Conservation (phyloP, 2,329 filamentous ascomycete species). For the Sordariomycetes sp. region DNA sequence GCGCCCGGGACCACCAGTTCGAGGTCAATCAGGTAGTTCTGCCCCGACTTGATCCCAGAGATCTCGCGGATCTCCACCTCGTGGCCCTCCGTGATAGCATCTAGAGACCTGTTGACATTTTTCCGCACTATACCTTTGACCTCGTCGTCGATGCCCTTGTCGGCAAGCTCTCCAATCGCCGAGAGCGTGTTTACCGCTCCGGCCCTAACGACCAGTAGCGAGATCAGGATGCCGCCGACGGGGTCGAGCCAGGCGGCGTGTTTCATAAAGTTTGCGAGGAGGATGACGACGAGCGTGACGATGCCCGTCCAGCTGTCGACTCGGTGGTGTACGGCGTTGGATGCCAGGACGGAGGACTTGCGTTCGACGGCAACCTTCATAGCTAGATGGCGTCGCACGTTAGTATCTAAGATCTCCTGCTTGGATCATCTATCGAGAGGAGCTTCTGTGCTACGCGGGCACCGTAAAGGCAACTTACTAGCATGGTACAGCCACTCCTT, state of each 20-base stretch:
- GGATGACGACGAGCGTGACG: slow-evolving; percentile 79
- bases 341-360: slow-evolving; percentile 89
- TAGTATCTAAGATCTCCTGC: neutral
- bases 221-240: slow-evolving; percentile 84
- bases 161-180: slow-evolving; percentile 79
- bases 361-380: slow-evolving; percentile 93
- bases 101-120: slow-evolving; percentile 47
- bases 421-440: neutral
- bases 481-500: slow-evolving; percentile 97
- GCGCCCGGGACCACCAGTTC: slow-evolving; percentile 66
- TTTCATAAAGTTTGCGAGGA: slow-evolving; percentile 74
- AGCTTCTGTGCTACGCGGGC: slow-evolving; percentile 2
- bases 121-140: slow-evolving; percentile 59
- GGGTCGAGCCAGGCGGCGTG: slow-evolving; percentile 90
- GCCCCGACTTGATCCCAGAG: slow-evolving; percentile 86
- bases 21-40: slow-evolving; percentile 89
- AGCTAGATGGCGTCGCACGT: slow-evolving; percentile 31
- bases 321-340: slow-evolving; percentile 91
- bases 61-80: slow-evolving; percentile 63
- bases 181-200: slow-evolving; percentile 75
- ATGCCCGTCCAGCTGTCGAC: slow-evolving; percentile 92
- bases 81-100: slow-evolving; percentile 34
- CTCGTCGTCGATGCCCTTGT: slow-evolving; percentile 77
- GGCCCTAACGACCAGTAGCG: slow-evolving; percentile 82
- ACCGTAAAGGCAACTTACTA: slow-evolving; percentile 48